These are phyloP conservation scores for Amanita rubescens DNA, from an alignment of 768 basidiomycete species.

Conservation along the genomic window DNA sequence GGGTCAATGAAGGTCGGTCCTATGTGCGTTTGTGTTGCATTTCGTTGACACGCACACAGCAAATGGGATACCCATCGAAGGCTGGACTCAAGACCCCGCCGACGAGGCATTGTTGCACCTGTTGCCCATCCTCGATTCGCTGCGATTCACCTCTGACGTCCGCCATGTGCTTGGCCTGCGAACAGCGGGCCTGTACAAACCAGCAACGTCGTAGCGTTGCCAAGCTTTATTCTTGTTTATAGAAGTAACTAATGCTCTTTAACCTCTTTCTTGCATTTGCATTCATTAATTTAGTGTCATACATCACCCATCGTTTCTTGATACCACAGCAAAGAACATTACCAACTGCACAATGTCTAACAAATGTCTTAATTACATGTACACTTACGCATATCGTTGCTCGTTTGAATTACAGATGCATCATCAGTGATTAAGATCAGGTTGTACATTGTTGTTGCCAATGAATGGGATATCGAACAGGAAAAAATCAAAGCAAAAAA, in stretches of 20 bases:
- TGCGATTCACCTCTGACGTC: constrained; percentile 95
- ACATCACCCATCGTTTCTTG: constrained; percentile 8
- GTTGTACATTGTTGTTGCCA: constrained; percentile 18
- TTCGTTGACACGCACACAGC: constrained; percentile 38
- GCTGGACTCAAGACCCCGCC: constrained; percentile 96
- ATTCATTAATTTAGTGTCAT: constrained; percentile 3
- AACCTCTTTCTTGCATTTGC: constrained; percentile 7
- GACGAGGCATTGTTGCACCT: constrained; percentile 96
- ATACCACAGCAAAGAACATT: constrained; percentile 11
- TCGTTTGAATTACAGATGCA: constrained; percentile 5
- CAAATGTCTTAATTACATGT: constrained; percentile 14
- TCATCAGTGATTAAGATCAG: constrained; percentile 18
- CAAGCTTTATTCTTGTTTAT: constrained; percentile 5
- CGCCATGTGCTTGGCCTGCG: constrained; percentile 78
- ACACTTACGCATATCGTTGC: constrained; percentile 11
- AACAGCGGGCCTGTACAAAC: constrained; percentile 29
- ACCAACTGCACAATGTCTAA: constrained; percentile 5
- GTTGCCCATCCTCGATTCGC: constrained; percentile 89
- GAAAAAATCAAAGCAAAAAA: constrained; percentile 8
- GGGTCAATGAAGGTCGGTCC: constrained; percentile 81
- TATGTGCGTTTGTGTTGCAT: not conserved
- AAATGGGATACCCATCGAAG: constrained; percentile 98
- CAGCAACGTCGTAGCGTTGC: constrained; percentile 18
- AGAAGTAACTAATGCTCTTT: constrained; percentile 6
- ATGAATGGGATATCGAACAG: constrained; percentile 6